Evolutionary conservation across 192 early-diverging fungal species (phyloP).

Genomic region (Paraglomus brasilianum): DNA sequence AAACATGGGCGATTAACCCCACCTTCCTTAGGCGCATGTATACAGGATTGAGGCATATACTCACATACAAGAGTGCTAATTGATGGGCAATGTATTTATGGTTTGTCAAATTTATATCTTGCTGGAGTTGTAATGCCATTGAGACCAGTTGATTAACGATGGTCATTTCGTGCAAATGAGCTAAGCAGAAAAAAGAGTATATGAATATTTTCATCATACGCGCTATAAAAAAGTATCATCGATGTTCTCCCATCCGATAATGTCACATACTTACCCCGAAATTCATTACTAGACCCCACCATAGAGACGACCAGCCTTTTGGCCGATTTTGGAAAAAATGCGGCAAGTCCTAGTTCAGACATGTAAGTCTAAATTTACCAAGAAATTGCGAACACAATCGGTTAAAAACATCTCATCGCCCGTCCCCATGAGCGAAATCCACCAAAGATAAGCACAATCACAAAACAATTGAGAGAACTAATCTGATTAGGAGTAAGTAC

Average conservation of each 20-base stretch:
- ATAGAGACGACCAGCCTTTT: slow-evolving; percentile 37
- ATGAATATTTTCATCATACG: neutral
- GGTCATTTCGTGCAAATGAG: slow-evolving; percentile 46
- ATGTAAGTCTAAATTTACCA: slow-evolving; percentile 35
- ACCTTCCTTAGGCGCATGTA: too few species aligned
- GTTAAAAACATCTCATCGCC: neutral
- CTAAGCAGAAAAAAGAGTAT: slow-evolving; percentile 28
- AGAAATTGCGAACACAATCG: neutral
- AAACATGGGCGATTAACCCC: too few species aligned
- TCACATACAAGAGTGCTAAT: slow-evolving; percentile 53
- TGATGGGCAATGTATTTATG: slow-evolving; percentile 60
- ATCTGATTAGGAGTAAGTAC: slow-evolving; percentile 3
- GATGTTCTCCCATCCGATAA: neutral
- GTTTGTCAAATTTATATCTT: slow-evolving; percentile 47
- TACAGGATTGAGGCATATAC: neutral
- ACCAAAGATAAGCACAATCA: neutral
- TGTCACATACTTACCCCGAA: neutral
- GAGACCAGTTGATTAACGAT: slow-evolving; percentile 49
- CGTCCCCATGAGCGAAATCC: neutral
- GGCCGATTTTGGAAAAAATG: slow-evolving; percentile 45
- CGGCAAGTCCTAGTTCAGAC: slow-evolving; percentile 36
- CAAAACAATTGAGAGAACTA: neutral
- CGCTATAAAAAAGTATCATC: neutral
- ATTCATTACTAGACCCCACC: slow-evolving; percentile 27
- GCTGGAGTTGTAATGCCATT: slow-evolving; percentile 49